These are phyloP conservation scores for Kalanchoe fedtschenkoi DNA, from an alignment of 164 flowering plant genomes.

Conservation along the genomic window DNA sequence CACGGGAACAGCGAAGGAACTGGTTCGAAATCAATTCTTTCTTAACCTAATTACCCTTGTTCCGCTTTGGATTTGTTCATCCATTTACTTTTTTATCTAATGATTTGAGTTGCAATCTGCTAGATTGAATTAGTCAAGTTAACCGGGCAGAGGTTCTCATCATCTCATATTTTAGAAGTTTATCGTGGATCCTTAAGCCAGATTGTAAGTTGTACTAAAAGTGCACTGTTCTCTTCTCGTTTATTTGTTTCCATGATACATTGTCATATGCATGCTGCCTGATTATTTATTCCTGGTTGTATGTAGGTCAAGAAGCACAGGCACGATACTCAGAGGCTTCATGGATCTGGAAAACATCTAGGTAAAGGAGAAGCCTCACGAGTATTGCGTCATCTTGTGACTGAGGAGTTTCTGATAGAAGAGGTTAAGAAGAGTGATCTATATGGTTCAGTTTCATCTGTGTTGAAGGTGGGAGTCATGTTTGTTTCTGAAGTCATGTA, in stretches of 20 bases:
- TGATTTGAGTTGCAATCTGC: constrained; percentile 6
- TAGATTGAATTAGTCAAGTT: constrained; percentile 75
- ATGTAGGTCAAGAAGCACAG: constrained; percentile 72
- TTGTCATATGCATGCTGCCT: background rate
- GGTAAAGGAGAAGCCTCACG: constrained; percentile 85
- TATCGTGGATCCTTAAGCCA: constrained; percentile 84
- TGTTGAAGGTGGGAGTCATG: constrained; percentile 46
- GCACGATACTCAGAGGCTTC: constrained; percentile 55
- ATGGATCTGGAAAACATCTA: constrained; percentile 85
- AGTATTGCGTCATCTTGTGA: constrained; percentile 70
- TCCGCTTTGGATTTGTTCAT: background rate
- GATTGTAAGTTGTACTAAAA: constrained; percentile 41
- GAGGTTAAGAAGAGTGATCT: constrained; percentile 87
- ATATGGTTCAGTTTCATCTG: constrained; percentile 84
- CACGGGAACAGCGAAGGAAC: constrained; percentile 57
- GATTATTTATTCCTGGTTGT: background rate
- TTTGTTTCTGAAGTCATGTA: background rate
- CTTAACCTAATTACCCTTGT: background rate
- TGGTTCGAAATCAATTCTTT: constrained; percentile 38
- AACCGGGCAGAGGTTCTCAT: constrained; percentile 60
- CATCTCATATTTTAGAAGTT: constrained; percentile 87
- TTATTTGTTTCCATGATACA: background rate
- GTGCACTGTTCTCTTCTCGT: background rate
- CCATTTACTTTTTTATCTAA: constrained; percentile 12
- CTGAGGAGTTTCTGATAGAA: constrained; percentile 68